These are phyloP conservation scores for Polytrichum commune DNA, from an alignment of 225 moss, liverwort and hornwort genomes.

Conservation along the genomic window DNA sequence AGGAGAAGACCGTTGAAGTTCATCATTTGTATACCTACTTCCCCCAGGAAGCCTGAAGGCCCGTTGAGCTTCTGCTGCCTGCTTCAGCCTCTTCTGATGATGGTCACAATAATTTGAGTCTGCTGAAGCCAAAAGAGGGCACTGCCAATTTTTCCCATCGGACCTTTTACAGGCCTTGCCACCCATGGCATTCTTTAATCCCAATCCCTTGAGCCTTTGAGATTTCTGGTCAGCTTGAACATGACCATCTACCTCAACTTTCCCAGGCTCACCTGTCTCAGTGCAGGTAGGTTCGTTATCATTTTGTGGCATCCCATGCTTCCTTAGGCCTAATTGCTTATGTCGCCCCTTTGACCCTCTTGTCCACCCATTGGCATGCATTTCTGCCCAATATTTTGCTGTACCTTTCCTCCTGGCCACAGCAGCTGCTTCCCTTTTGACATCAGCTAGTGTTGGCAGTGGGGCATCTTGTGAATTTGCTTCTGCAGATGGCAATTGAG, in stretches of 20 bases:
- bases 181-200: slow-evolving; percentile 40
- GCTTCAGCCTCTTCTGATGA: slow-evolving; percentile 61
- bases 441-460: slow-evolving; percentile 24
- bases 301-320: slow-evolving; percentile 28
- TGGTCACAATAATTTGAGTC: slow-evolving; percentile 57
- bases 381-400: slow-evolving; percentile 56
- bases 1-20: neutral
- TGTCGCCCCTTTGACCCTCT: slow-evolving; percentile 39
- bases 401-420: slow-evolving; percentile 63
- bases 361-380: slow-evolving; percentile 48
- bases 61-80: slow-evolving; percentile 26
- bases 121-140: slow-evolving; percentile 47
- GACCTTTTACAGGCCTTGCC: slow-evolving; percentile 60
- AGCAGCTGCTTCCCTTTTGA: slow-evolving; percentile 54
- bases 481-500: slow-evolving; percentile 19
- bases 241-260: slow-evolving; percentile 15
- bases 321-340: slow-evolving; percentile 28
- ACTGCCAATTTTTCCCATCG: slow-evolving; percentile 69
- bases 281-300: slow-evolving; percentile 38
- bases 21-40: neutral
- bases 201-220: slow-evolving; percentile 40
- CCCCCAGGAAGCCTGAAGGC: neutral
- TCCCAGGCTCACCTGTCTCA: slow-evolving; percentile 25
- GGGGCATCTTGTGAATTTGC: slow-evolving; percentile 31
- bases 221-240: slow-evolving; percentile 44